Evolutionary conservation across 495 filamentous ascomycete genomes (phyloP).

Genomic region (Talaromyces ruber): DNA sequence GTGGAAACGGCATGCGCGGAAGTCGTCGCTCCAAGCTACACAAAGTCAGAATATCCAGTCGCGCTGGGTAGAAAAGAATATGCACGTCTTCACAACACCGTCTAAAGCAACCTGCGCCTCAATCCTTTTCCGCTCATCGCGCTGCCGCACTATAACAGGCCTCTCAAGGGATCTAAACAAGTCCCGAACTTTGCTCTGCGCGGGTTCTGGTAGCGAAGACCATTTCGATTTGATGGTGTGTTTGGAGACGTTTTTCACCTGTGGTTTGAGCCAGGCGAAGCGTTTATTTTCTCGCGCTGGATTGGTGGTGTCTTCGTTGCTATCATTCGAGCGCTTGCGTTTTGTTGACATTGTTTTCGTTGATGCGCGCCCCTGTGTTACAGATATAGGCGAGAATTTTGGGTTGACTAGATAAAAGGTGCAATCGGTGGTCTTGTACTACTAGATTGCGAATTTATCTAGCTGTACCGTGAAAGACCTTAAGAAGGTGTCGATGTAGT

Average conservation of each 20-base stretch:
- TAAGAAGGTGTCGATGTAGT: background rate
- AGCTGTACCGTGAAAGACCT: no score
- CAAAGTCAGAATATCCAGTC: background rate
- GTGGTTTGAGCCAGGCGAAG: conserved; percentile 39
- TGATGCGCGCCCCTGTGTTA: background rate
- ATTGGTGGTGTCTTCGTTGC: conserved; percentile 12
- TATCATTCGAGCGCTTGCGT: conserved; percentile 9
- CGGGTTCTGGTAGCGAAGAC: conserved; percentile 42
- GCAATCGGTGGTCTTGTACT: background rate
- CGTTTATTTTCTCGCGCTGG: conserved; percentile 11
- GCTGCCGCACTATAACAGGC: conserved; percentile 44
- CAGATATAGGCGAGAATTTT: no score
- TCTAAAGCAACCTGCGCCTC: conserved; percentile 48
- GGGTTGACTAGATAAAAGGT: no score
- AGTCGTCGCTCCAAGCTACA: conserved; percentile 38
- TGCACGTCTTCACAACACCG: conserved; percentile 38
- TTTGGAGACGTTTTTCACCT: conserved; percentile 44
- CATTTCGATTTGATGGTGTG: conserved; percentile 50
- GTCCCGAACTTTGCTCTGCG: conserved; percentile 42
- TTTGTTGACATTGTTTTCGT: conserved; percentile 12
- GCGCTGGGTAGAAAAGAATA: conserved; percentile 9
- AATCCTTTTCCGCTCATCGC: conserved; percentile 45
- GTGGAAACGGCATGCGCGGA: conserved; percentile 53
- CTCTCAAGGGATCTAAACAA: conserved; percentile 46
- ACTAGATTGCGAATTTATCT: no score